phyloP scores from a whole-genome alignment of 768 basidiomycete species.

The Nevesoporus exiguus region DNA sequence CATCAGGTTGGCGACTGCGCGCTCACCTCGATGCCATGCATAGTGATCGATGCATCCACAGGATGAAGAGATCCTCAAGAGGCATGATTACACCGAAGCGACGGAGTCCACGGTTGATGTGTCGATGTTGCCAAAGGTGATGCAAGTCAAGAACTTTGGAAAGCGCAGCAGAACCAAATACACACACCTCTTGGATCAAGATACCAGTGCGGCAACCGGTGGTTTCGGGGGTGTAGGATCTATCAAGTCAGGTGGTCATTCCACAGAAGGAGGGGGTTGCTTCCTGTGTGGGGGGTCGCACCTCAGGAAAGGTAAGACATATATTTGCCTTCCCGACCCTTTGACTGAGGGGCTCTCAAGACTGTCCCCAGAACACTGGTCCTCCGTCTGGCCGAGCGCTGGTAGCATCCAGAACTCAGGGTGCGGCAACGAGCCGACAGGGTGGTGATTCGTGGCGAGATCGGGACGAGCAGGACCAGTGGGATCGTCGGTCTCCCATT shows the following conservation, averaged over 20 bases:
- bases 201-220: constrained; percentile 65
- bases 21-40: neutral
- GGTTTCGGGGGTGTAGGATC: constrained; percentile 63
- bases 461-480: constrained; percentile 20
- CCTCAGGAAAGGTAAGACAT: constrained; percentile 72
- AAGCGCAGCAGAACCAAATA: constrained; percentile 93
- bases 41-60: constrained; percentile 32
- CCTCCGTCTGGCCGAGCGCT: constrained; percentile 28
- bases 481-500: constrained; percentile 25
- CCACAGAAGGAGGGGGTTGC: constrained; percentile 66
- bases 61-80: constrained; percentile 85
- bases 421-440: constrained; percentile 31
- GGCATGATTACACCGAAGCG: constrained; percentile 85
- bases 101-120: constrained; percentile 88
- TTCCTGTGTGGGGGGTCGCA: constrained; percentile 95
- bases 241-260: constrained; percentile 53
- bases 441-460: constrained; percentile 39
- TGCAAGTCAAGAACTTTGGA: constrained; percentile 96
- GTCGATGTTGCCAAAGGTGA: constrained; percentile 84
- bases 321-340: neutral
- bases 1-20: constrained; percentile 64
- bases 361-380: constrained; percentile 52
- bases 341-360: constrained; percentile 27
- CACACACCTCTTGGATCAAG: constrained; percentile 93
- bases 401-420: constrained; percentile 34